Evolutionary conservation across 768 basidiomycete species (phyloP), one percentile per base, ranked within the genome.

Genomic region (Pilatotrama ljubarskyi): DNA sequence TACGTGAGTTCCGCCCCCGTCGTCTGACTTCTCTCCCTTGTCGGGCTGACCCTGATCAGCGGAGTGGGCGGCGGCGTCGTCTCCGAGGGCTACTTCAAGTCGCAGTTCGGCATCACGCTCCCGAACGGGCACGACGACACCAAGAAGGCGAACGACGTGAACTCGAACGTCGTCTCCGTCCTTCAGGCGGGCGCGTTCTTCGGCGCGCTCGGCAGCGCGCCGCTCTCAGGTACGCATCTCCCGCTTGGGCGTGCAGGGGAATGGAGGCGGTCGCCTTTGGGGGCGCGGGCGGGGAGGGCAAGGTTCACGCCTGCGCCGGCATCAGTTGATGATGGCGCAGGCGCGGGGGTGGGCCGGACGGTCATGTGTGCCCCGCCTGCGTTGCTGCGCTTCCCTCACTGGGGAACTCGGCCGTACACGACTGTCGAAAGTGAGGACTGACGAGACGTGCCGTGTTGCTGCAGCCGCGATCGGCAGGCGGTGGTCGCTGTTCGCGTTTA

Each of bases 171-270:
- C 40, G 93, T 94, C n/a, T 90, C 92, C 2, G 89, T 94, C 4
- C 79, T 94, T 13, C 93, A 94, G 68, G 90, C 85, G 5, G 91
- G 91, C 14, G 90, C 90, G 0, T 93, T 93, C 80, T 93, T 93
- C 68, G 93, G 93, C 56, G 90, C 91, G 14, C 69, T 94, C 5
- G 80, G 81, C 10, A 86, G 85, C 63, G 86, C 87, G 2, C 87
- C 86, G 0, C 66, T 88, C 44, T 88, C 88, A n/a, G 75, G 89
- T 90, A 37, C 8, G 78, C n/a, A n/a, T n/a, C n/a, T n/a, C n/a
- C n/a, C n/a, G n/a, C n/a, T n/a, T n/a, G n/a, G n/a, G n/a, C n/a
- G n/a, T n/a, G n/a, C n/a, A n/a, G n/a, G n/a, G n/a, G n/a, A n/a
- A n/a, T n/a, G n/a, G n/a, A n/a, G n/a, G n/a, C n/a, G n/a, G n/a